A percentile compares a stretch with the other conserved stretches of the same genome.
Evolutionary conservation across 2,329 filamentous ascomycete genomes (phyloP).

Genomic region (Raffaelea albimanens): DNA sequence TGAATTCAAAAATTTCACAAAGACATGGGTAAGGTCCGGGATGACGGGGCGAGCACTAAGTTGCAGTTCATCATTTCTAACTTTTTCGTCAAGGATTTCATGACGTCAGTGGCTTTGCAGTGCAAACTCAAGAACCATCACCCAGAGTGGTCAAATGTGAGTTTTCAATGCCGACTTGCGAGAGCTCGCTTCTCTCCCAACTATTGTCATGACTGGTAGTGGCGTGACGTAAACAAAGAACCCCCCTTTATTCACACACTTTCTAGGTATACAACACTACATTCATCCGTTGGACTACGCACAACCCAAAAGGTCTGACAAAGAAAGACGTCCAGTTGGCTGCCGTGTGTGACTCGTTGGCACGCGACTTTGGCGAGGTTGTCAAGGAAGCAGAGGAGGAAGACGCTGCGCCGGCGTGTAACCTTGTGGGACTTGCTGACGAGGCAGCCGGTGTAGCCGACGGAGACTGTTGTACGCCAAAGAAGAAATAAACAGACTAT

Average conservation of each 20-base stretch:
- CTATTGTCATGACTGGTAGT: not conserved
- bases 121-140: slow-evolving; percentile 63
- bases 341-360: slow-evolving; percentile 49
- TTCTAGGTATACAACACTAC: slow-evolving; percentile 59
- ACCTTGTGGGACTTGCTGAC: slow-evolving; percentile 35
- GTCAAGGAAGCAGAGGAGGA: not conserved
- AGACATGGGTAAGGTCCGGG: slow-evolving; percentile 56
- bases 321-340: slow-evolving; percentile 55
- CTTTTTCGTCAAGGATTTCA: slow-evolving; percentile 51
- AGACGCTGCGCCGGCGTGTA: slow-evolving; percentile 19
- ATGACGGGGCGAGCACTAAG: no score
- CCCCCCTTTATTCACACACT: no score
- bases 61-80: no score
- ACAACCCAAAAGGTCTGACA: slow-evolving; percentile 56
- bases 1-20: slow-evolving; percentile 56
- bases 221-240: no score
- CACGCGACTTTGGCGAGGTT: slow-evolving; percentile 46
- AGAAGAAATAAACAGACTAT: no score
- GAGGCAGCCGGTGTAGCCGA: slow-evolving; percentile 34
- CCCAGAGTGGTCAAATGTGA: slow-evolving; percentile 67
- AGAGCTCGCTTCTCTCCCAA: not conserved
- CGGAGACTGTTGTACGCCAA: slow-evolving; percentile 46
- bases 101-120: slow-evolving; percentile 60
- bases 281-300: slow-evolving; percentile 66
- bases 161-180: no score